Base-by-base conservation (phyloP, 2,329 filamentous ascomycete species). In the Talaromyces funiculosus region DNA sequence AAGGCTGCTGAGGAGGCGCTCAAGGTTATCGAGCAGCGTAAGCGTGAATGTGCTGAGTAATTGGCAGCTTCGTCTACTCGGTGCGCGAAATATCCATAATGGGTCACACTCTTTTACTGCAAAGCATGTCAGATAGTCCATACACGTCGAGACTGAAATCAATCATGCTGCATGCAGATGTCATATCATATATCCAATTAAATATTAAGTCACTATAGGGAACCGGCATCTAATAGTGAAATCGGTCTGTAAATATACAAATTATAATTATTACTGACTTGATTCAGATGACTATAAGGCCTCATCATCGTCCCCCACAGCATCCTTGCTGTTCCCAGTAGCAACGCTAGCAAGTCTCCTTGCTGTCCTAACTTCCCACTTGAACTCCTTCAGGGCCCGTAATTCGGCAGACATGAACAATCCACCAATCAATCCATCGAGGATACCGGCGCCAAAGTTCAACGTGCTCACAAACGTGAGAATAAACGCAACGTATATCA, bases 1-100 rank as follows among this genome's bases (percentile, higher is more conserved):
- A 96, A 95, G 83, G 92, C 92, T 69, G 92, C 92, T 9, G 91
- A 96, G 79, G 91, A 93, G 77, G 89, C 88, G 0, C 78, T 95
- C 65, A 84, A 82, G 66, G 82, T 95, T 61, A 92, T 90, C 67
- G 90, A 94, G 38, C 76, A 85, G 67, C 86, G 91, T 67, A 88
- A 90, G 84, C 84, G 84, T 68, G 84, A 94, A 81, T 92, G 92
- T 69, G 83, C 81, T n/a, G 76, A 84, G 73, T 63, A 57, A 35
- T 40, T 31, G n/a, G 24, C 20, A 9, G 14, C 24, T 40, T n/a
- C 3, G 38, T 3, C 18, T 54, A 20, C 14, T 37, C 6, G 47
- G 22, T 33, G 29, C 35, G 29, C 29, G 18, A 20, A 20, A 18
- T 31, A 9, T 35, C 51, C 51, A 24, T 29, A 7, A 54, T n/a